Percentiles rank a stretch among this genome's conserved stretches.
Conservation (phyloP, 768 basidiomycete species). For the Leccinellum rugosiceps region DNA sequence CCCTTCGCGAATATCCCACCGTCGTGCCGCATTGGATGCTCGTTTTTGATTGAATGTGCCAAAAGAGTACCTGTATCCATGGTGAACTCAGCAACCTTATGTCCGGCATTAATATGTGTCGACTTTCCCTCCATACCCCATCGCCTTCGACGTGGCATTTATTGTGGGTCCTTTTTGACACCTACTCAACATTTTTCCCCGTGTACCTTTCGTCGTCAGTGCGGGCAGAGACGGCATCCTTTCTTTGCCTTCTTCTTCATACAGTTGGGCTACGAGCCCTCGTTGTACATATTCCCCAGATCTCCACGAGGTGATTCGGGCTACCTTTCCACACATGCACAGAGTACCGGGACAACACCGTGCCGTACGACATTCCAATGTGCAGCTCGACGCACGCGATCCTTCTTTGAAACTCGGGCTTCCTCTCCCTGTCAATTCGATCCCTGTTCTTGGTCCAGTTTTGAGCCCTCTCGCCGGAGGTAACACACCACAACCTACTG, state of each 20-base stretch:
- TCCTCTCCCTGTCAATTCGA: slow-evolving; percentile 26
- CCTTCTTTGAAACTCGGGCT: slow-evolving; percentile 37
- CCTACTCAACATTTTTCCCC: neutral
- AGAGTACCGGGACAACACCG: slow-evolving; percentile 8
- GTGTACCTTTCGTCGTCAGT: slow-evolving; percentile 6
- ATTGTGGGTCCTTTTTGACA: neutral
- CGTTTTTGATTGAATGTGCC: neutral
- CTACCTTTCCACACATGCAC: slow-evolving; percentile 14
- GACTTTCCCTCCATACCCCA: slow-evolving; percentile 8
- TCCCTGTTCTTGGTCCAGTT: slow-evolving; percentile 41
- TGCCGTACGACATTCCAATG: slow-evolving; percentile 7
- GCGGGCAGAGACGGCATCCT: slow-evolving; percentile 18
- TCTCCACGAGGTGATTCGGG: neutral
- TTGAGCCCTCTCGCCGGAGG: slow-evolving; percentile 32
- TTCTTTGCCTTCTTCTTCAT: slow-evolving; percentile 21
- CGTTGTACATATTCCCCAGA: neutral
- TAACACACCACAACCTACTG: slow-evolving; percentile 1
- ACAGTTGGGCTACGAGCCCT: neutral
- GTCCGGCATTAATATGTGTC: slow-evolving; percentile 3
- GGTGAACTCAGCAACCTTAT: slow-evolving; percentile 14
- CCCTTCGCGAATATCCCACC: slow-evolving; percentile 1
- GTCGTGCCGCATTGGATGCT: neutral
- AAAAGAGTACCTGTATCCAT: slow-evolving; percentile 20
- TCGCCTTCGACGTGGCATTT: neutral
- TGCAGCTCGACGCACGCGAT: slow-evolving; percentile 33